Evolutionary conservation across 2,329 filamentous ascomycete genomes (phyloP).

Genomic region (Fusarium caatingaense): DNA sequence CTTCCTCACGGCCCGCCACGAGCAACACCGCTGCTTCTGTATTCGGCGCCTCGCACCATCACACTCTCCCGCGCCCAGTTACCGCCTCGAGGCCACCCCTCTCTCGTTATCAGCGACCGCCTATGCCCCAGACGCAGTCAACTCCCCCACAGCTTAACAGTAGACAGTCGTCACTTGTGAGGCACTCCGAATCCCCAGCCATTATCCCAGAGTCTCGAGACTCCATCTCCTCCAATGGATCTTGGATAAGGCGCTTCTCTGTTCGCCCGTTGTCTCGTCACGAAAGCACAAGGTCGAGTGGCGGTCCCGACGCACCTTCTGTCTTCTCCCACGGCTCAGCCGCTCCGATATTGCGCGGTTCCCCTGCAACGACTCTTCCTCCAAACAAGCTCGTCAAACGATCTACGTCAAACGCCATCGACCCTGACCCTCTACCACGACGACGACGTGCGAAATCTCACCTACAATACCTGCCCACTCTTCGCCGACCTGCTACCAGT

Average conservation of each 20-base stretch:
- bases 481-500: conserved; percentile 81
- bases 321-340: conserved; percentile 75
- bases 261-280: conserved; percentile 72
- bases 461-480: conserved; percentile 71
- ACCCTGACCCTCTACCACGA: conserved; percentile 56
- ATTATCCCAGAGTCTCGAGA: conserved; percentile 62
- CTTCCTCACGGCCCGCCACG: conserved; percentile 57
- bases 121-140: conserved; percentile 56
- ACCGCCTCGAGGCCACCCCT: conserved; percentile 52
- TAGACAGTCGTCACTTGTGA: conserved; percentile 59
- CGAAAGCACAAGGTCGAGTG: conserved; percentile 72
- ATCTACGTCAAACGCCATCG: conserved; percentile 65
- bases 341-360: conserved; percentile 65
- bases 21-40: conserved; percentile 53
- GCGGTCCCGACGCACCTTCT: conserved; percentile 73
- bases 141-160: conserved; percentile 54
- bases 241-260: conserved; percentile 80
- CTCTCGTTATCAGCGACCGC: conserved; percentile 53
- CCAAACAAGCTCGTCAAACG: conserved; percentile 86
- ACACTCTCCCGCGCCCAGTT: conserved; percentile 47
- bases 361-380: conserved; percentile 59
- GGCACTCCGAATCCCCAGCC: conserved; percentile 52
- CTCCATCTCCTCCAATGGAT: conserved; percentile 71
- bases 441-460: conserved; percentile 68
- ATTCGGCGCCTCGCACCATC: conserved; percentile 48